phyloP scores from a whole-genome alignment of 2,329 filamentous ascomycete species.

The Aspergillus proliferans region DNA sequence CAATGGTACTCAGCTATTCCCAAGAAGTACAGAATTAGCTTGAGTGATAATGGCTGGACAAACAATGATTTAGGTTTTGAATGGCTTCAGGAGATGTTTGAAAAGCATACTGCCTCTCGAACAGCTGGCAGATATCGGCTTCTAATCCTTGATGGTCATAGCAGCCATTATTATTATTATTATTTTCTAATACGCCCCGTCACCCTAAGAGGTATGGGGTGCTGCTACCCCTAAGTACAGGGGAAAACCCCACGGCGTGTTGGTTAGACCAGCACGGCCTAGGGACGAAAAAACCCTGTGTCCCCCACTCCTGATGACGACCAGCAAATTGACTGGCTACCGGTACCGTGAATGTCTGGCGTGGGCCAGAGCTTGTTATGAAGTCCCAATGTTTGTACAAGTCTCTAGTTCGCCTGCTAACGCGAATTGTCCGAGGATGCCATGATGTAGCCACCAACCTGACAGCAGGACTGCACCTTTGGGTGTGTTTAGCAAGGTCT shows the following conservation, averaged over 20 bases:
- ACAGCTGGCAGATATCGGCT: too few relatives aligned
- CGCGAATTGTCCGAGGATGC: background rate
- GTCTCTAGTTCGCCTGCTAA: background rate
- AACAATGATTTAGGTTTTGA: background rate
- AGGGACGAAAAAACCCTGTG: too few relatives aligned
- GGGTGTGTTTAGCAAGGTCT: background rate
- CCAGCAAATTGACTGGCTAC: background rate
- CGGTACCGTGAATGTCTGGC: background rate
- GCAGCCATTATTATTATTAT: background rate
- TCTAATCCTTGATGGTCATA: background rate
- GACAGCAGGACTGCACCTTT: background rate
- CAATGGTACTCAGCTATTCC: background rate
- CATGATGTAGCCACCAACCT: background rate
- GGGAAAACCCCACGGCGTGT: background rate
- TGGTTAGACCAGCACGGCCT: background rate
- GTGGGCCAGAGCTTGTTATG: background rate
- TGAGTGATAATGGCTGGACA: slow-evolving; percentile 1
- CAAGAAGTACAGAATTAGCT: background rate
- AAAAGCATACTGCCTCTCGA: background rate
- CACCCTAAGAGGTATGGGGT: background rate
- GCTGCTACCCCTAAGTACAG: background rate
- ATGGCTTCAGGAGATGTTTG: slow-evolving; percentile 3
- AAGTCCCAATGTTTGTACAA: background rate
- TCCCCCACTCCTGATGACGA: background rate
- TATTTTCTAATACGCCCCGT: background rate